These are phyloP conservation scores for Bipolaris oryzae DNA, from an alignment of 2,329 filamentous ascomycete species.

Conservation along the genomic window DNA sequence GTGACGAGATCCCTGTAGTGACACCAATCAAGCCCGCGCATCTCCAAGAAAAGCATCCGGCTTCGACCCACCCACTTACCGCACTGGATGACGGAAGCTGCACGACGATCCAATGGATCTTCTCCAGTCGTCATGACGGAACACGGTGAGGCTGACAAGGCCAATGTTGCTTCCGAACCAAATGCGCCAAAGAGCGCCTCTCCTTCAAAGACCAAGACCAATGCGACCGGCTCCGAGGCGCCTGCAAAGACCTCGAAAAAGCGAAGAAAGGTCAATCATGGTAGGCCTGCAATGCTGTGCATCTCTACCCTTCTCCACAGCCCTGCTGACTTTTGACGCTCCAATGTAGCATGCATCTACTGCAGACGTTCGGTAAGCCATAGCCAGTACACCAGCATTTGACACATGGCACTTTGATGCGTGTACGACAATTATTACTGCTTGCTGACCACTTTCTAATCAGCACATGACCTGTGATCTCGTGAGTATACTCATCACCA, in stretches of 20 bases:
- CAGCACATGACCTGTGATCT: conserved; percentile 63
- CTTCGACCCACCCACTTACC: conserved; percentile 37
- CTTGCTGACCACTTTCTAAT: conserved; percentile 43
- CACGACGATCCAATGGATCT: conserved; percentile 47
- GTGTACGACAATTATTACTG: conserved; percentile 24
- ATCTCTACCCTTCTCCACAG: conserved; percentile 25
- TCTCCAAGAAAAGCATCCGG: conserved; percentile 36
- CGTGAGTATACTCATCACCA: conserved; percentile 38
- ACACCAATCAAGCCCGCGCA: conserved; percentile 30
- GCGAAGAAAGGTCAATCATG: conserved; percentile 61
- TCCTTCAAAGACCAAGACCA: conserved; percentile 36
- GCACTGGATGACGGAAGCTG: conserved; percentile 48
- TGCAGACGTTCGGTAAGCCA: conserved; percentile 58
- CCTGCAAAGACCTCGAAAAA: conserved; percentile 52
- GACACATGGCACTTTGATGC: conserved; percentile 29
- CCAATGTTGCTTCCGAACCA: conserved; percentile 33
- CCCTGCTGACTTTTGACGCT: conserved; percentile 37
- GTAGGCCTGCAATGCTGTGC: conserved; percentile 41
- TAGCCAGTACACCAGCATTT: conserved; percentile 29
- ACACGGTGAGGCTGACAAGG: conserved; percentile 37
- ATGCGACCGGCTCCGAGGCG: conserved; percentile 38
- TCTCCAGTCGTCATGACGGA: conserved; percentile 42
- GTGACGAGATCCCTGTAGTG: conserved; percentile 31
- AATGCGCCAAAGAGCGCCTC: conserved; percentile 37
- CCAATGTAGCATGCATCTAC: conserved; percentile 56